Base-by-base conservation (phyloP, 352 stramenopile species). In the Globisporangium spiculum region DNA sequence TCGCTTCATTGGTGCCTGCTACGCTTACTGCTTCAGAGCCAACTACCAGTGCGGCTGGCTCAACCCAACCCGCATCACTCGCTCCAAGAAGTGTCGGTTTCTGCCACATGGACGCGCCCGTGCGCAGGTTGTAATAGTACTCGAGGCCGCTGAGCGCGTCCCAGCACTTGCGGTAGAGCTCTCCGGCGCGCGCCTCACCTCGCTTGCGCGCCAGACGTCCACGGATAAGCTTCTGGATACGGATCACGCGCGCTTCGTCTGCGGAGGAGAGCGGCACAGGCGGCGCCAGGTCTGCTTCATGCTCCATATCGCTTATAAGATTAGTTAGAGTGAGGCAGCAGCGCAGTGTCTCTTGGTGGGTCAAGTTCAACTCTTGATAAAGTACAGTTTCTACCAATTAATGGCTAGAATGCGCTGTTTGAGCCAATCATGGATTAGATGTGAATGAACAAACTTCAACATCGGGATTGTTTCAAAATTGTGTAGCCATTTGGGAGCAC, bases 91-190 rank as follows among this genome's bases (percentile, higher is more conserved):
- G 72, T 34, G 73, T 55, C 20, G 80, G 80, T 41, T 83, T 81
- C 30, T 77, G 74, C 80, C 80, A 89, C 8, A 72, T 76, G 58
- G 78, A 75, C 1, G 74, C 46, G 34, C 80, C 78, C 1, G 78
- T 84, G 52, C 52, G 69, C 4, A 85, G 66, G 27, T 89, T 89
- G 64, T 66, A 83, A 59, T 84, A 86, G 64, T 86, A 89, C n/a
- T 50, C 72, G 3, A 83, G 70, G 27, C 78, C 76, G 56, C 64
- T 80, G 27, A 72, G 63, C 2, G 68, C 55, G 56, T 89, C 80
- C 60, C 71, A 80, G 66, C 78, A 89, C 67, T 86, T 84, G 20
- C 78, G 64, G 44, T 89, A 89, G 20, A 74, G 20, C 26, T 68
- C 64, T 3, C 71, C 72, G 16, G 75, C 80, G 10, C 80, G 32